Base-by-base conservation (phyloP, 345 rosid genomes). In the Aethionema arabicum region DNA sequence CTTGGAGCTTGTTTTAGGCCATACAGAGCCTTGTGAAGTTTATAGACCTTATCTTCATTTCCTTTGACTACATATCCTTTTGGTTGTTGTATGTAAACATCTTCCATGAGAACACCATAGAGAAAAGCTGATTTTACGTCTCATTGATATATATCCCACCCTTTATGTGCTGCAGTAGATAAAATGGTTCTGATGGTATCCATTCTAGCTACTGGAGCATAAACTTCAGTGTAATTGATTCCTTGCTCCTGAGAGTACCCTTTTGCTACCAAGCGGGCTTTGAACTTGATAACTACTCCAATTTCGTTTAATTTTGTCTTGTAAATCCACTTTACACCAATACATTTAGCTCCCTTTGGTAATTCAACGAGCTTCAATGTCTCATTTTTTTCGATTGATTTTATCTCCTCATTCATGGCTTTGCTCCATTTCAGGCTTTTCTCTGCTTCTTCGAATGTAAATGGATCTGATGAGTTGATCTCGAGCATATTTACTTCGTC, bases 1-100 rank as follows among this genome's bases (percentile, higher is more conserved):
- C 56, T 16, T 51, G 56, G 36, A 7, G 56, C 56, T 30, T 51
- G 54, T 51, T 51, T 51, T 30, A 51, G 6, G 10, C 56, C 56
- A 30, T 27, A 30, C 6, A 51, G 1, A 0, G n/a, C 12, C 35
- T 30, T 51, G 10, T 51, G 32, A 2, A 51, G 56, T 11, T 51
- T 51, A 10, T 51, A 16, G 7, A 51, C 52, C 11, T 51, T 51
- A 1, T 15, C 11, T 11, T 51, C 33, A 15, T 13, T 30, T 30
- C 56, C 56, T 27, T 51, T 11, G 4, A 27, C 35, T 0, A 21
- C 11, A 51, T 16, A 49, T 2, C 11, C 21, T 51, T 27, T 51
- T 11, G 31, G 31, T 49, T 49, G 31, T 15, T 51, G 10, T 5
- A 51, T 33, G 29, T 16, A 27, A 3, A 27, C 35, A 11, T 51